Percentiles rank a stretch among this genome's conserved stretches.
phyloP scores from a whole-genome alignment of 208 protist species.

The Crithidia acanthocephali region DNA sequence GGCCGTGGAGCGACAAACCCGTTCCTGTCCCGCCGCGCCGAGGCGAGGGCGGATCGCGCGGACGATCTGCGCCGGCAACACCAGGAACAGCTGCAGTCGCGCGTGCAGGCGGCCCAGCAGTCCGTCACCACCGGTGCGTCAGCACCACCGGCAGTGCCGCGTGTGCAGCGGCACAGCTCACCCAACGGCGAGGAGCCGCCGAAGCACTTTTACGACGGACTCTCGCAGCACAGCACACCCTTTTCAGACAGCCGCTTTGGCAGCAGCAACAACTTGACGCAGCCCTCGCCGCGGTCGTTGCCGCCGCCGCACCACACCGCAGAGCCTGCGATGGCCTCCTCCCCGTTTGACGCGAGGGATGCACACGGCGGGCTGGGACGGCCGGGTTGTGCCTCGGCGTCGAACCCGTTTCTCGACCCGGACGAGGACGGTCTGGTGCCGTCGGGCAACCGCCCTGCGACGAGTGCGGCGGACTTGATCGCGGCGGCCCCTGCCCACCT shows the following conservation, averaged over 20 bases:
- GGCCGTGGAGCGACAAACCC: constrained; percentile 14
- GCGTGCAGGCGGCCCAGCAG: constrained; percentile 7
- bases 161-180: not conserved
- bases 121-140: not conserved
- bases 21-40: not conserved
- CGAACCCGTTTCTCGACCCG: constrained; percentile 22
- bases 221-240: not conserved
- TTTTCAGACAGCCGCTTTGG: constrained; percentile 1
- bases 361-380: not conserved
- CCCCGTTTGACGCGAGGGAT: not conserved
- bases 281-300: not conserved
- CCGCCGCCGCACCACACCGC: not conserved
- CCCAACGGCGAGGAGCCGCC: not conserved
- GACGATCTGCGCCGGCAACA: constrained; percentile 1
- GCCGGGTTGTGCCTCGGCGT: not conserved
- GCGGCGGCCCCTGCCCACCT: not conserved
- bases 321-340: not conserved
- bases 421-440: not conserved
- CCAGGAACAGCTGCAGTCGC: constrained; percentile 12
- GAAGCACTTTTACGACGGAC: not conserved
- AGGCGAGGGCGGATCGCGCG: not conserved
- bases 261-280: not conserved
- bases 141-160: not conserved
- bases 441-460: not conserved
- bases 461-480: not conserved